Evolutionary conservation across 2,329 filamentous ascomycete genomes (phyloP).

Genomic region (Trichoderma sp.): DNA sequence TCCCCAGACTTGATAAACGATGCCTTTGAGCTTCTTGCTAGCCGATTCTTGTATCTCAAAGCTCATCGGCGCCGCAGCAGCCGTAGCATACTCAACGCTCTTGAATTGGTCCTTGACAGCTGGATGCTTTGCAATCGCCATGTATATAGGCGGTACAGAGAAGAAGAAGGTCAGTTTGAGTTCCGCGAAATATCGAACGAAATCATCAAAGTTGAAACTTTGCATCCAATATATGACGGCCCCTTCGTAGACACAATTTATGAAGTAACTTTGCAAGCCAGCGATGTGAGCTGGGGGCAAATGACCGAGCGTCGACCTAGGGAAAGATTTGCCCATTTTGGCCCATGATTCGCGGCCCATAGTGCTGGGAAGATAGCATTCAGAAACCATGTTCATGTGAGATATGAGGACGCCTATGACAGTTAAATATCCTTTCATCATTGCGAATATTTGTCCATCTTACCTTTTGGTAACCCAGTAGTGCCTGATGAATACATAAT

Average conservation of each 20-base stretch:
- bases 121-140: constrained; percentile 59
- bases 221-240: constrained; percentile 63
- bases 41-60: constrained; percentile 54
- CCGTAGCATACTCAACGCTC: constrained; percentile 47
- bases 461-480: constrained; percentile 49
- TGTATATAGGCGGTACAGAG: constrained; percentile 62
- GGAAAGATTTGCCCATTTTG: constrained; percentile 31
- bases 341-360: constrained; percentile 34
- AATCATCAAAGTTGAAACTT: constrained; percentile 57
- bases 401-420: constrained; percentile 43
- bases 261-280: constrained; percentile 47
- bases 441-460: not conserved
- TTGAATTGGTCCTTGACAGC: constrained; percentile 58
- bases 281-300: constrained; percentile 50
- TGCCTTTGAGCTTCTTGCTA: constrained; percentile 49
- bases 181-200: constrained; percentile 53
- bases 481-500: constrained; percentile 52
- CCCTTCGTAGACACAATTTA: constrained; percentile 44
- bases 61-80: constrained; percentile 59
- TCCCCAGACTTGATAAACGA: constrained; percentile 58
- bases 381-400: constrained; percentile 47
- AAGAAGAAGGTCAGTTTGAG: constrained; percentile 57
- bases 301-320: constrained; percentile 43
- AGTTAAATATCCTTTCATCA: not conserved
- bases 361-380: constrained; percentile 35